phyloP scores from a whole-genome alignment of 352 stramenopile genomes.

The Phytophthora meadii region DNA sequence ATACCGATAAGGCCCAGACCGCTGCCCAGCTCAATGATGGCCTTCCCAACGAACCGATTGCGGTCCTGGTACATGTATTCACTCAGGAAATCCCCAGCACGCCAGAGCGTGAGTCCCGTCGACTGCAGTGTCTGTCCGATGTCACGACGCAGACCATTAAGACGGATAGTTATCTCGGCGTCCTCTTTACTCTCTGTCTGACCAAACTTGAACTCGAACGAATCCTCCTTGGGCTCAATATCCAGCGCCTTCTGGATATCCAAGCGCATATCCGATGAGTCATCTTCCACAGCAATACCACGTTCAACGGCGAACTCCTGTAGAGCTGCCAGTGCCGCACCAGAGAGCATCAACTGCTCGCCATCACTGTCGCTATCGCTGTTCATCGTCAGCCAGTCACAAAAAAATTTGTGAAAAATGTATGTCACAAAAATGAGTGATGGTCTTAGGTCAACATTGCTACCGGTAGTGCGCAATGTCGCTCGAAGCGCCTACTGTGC shows the following conservation, averaged over 20 bases:
- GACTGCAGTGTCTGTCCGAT: constrained; percentile 72
- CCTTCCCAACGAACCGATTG: constrained; percentile 40
- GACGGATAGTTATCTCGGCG: constrained; percentile 53
- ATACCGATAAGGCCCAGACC: constrained; percentile 67
- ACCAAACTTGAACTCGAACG: constrained; percentile 63
- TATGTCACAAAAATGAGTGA: too few relatives aligned
- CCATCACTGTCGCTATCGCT: constrained; percentile 46
- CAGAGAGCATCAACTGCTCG: constrained; percentile 55
- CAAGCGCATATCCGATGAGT: constrained; percentile 49
- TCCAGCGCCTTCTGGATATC: constrained; percentile 69
- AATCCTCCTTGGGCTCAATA: constrained; percentile 67
- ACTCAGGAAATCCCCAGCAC: constrained; percentile 64
- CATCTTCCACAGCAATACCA: constrained; percentile 52
- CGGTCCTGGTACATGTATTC: constrained; percentile 63
- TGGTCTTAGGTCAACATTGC: too few relatives aligned
- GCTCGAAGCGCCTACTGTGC: constrained; percentile 34
- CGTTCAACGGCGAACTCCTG: constrained; percentile 64
- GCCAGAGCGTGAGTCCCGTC: constrained; percentile 69
- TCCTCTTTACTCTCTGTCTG: constrained; percentile 21
- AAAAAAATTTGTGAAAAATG: constrained; percentile 6
- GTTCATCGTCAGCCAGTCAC: constrained; percentile 37
- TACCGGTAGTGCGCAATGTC: constrained; percentile 29
- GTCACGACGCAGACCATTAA: constrained; percentile 63
- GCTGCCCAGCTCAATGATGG: constrained; percentile 61
- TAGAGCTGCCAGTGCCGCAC: constrained; percentile 48